Evolutionary conservation across 1,284 basidiomycete species (phyloP).

Genomic region (Cutaneotrichosporon cavernicola): DNA sequence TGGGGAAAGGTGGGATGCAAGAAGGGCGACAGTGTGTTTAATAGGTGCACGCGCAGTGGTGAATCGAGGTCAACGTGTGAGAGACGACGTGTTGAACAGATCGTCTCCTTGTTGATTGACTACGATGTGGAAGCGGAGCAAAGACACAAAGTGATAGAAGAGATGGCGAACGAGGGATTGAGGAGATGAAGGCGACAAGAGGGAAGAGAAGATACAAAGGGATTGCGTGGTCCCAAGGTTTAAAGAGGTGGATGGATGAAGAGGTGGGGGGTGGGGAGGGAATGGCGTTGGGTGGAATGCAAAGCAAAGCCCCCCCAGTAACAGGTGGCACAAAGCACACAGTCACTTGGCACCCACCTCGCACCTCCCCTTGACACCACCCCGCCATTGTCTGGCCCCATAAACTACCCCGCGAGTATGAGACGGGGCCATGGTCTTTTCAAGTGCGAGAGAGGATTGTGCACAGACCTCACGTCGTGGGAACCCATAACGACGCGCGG

Average conservation of each 20-base stretch:
- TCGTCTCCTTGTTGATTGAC: slow-evolving; percentile 1
- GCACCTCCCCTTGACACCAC: background rate
- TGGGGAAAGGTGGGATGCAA: background rate
- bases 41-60: background rate
- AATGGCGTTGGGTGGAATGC: background rate
- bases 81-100: background rate
- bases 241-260: background rate
- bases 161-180: background rate
- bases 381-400: background rate
- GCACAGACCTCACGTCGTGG: slow-evolving; percentile 6
- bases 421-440: background rate
- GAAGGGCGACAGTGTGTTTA: slow-evolving; percentile 6
- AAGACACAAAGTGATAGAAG: background rate
- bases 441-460: background rate
- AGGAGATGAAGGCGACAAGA: background rate
- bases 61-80: background rate
- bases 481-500: slow-evolving; percentile 1
- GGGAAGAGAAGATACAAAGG: no score
- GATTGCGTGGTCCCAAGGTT: no score
- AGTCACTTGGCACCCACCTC: background rate
- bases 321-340: background rate
- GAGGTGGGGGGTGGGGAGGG: background rate
- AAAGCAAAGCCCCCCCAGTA: background rate
- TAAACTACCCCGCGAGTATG: background rate
- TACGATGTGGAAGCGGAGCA: background rate